A percentile compares a stretch with the other conserved stretches of the same genome.
phyloP scores from a whole-genome alignment of 768 basidiomycete species.

The Kwoniella dejecticola region DNA sequence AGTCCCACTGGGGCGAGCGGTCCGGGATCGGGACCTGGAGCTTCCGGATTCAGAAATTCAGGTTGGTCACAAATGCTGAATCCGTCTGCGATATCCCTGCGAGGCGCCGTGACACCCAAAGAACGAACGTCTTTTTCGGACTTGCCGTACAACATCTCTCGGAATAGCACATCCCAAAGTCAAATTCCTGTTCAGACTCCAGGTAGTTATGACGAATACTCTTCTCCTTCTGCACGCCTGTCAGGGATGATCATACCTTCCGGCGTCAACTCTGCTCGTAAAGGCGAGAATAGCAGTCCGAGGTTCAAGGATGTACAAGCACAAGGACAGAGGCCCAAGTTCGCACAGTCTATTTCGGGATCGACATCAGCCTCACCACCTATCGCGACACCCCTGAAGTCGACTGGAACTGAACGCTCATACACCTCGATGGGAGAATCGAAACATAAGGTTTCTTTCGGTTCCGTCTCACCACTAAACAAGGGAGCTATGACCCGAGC shows the following conservation, averaged over 20 bases:
- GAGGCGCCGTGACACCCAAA: constrained; percentile 22
- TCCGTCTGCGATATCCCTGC: constrained; percentile 31
- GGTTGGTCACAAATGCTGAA: constrained; percentile 48
- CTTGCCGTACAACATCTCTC: constrained; percentile 3
- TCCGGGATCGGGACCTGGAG: background rate
- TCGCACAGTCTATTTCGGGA: constrained; percentile 1
- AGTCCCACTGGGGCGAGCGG: constrained; percentile 3
- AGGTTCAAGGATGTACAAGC: constrained; percentile 6
- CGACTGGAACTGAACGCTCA: constrained; percentile 17
- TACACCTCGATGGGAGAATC: constrained; percentile 6
- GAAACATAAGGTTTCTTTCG: constrained; percentile 19
- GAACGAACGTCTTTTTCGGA: constrained; percentile 22
- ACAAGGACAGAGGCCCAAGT: constrained; percentile 5
- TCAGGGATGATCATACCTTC: constrained; percentile 15
- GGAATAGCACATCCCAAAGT: background rate
- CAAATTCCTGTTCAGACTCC: constrained; percentile 8
- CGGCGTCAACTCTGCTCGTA: background rate
- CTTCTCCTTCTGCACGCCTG: constrained; percentile 16
- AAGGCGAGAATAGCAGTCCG: constrained; percentile 5
- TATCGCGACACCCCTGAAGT: constrained; percentile 14
- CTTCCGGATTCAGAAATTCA: constrained; percentile 26
- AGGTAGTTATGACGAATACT: constrained; percentile 18
- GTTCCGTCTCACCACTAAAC: constrained; percentile 12
- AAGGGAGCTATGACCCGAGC: constrained; percentile 9
- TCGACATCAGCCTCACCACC: constrained; percentile 15